Base-by-base conservation (phyloP, 2,329 filamentous ascomycete genomes). In the Madurella mycetomatis region DNA sequence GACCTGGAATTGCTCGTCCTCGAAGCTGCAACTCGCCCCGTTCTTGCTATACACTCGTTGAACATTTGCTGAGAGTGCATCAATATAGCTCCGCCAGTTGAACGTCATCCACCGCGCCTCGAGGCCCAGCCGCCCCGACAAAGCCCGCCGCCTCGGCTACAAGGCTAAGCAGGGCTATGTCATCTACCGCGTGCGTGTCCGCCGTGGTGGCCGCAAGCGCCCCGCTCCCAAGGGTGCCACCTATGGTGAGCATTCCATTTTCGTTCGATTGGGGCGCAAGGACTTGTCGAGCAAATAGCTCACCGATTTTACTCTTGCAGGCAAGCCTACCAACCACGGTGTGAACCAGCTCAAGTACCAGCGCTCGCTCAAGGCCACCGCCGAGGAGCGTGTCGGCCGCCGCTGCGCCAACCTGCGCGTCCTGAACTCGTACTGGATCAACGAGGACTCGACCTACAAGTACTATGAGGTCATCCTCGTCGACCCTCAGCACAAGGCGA, bases 101-200 rank as follows among this genome's bases (percentile, higher is more conserved):
- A 95, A 97, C 82, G 92, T 96, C 79, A 94, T 97, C 83, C 94
- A 99, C 87, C 92, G 94, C 77, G 94, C 94, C 74, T 95, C 91
- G 72, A 92, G 92, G 72, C 94, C 94, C 69, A 96, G 92, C 72
- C 94, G 94, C 77, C 94, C 94, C 73, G 95, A 99, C 84, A 99
- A 99, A 90, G 94, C 95, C 75, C 94, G 94, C 81, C 94, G 95
- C 79, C 90, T 99, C 70, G 94, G 94, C 72, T 99, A 99, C 90
- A 99, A 99, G 90, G 94, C 95, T 84, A 99, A 99, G 90, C 94
- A 99, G 84, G 94, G 94, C 79, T 99, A 97, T 84, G 94, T 99
- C 76, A 91, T 99, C 88, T 99, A 99, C 88, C 94, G 94, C 76
- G 85, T 95, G 74, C 94, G 94, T 76, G 94, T 99, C 70, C 89